phyloP scores from a whole-genome alignment of 352 stramenopile species.

The Hyaloperonospora arabidopsidis region DNA sequence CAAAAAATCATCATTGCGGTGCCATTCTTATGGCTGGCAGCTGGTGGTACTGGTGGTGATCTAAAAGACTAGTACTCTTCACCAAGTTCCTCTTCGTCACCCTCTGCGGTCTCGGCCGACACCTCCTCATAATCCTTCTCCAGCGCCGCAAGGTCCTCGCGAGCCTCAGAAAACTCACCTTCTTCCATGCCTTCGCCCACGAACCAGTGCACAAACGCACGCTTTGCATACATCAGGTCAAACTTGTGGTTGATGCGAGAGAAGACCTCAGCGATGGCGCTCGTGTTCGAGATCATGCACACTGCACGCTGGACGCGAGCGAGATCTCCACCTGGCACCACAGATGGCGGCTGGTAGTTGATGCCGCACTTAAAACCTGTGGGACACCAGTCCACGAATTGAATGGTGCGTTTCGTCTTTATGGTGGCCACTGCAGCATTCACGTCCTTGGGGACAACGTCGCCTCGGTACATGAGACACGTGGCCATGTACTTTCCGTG shows the following conservation, averaged over 20 bases:
- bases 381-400: slow-evolving; percentile 99
- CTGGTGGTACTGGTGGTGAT: no score
- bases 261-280: slow-evolving; percentile 87
- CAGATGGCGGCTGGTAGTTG: slow-evolving; percentile 69
- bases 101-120: slow-evolving; percentile 92
- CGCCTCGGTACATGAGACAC: slow-evolving; percentile 97
- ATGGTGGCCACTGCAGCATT: slow-evolving; percentile 97
- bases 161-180: slow-evolving; percentile 98
- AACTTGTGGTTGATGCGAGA: slow-evolving; percentile 27
- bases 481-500: slow-evolving; percentile 80
- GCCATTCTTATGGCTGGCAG: no score
- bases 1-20: no score
- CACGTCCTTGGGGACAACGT: slow-evolving; percentile 92
- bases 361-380: slow-evolving; percentile 97
- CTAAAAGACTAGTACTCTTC: slow-evolving; percentile 64
- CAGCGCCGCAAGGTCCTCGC: slow-evolving; percentile 86
- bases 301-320: slow-evolving; percentile 96
- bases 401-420: slow-evolving; percentile 99
- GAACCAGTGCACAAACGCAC: slow-evolving; percentile 99
- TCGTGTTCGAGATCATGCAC: slow-evolving; percentile 99
- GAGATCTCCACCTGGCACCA: slow-evolving; percentile 94
- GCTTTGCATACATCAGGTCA: slow-evolving; percentile 30
- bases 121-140: slow-evolving; percentile 98
- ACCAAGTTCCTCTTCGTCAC: slow-evolving; percentile 88
- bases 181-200: slow-evolving; percentile 99